Base-by-base conservation (phyloP, 2,329 filamentous ascomycete species). In the Biscogniauxia marginata region DNA sequence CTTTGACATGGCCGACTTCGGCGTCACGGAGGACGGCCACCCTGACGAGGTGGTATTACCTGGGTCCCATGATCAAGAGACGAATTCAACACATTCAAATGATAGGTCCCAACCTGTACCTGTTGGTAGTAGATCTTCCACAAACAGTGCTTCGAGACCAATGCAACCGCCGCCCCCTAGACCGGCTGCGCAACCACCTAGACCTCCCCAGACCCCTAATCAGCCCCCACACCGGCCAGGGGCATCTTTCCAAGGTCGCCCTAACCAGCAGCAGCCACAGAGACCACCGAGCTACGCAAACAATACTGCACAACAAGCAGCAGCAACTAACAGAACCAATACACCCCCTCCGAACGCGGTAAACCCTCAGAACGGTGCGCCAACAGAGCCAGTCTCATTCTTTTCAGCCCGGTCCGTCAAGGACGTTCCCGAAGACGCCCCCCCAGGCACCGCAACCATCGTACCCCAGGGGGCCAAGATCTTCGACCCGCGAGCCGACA, bases 1-100 rank as follows among this genome's bases (percentile, higher is more conserved):
- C 57, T 88, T 92, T 68, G 89, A 91, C 65, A 88, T 91, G 72
- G 87, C 84, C 51, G 89, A 92, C 70, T 91, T 93, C 67, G 85
- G 83, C 49, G 86, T 89, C 7, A 75, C 81, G 8, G 81, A 89
- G 60, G 84, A 88, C 23, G 87, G 82, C 19, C 87, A 92, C 66
- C 89, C 89, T 3, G 90, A 95, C 69, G 90, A 93, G 69, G 80
- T 93, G n/a, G 74, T 82, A 24, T 72, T 93, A 11, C 74, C 80
- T 7, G 70, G 70, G n/a, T 67, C 69, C 43, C 60, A 69, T 53
- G 63, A 63, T 1, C 57, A 61, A 46, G 56, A 39, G 22, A 52
- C 51, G 44, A 63, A 65, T 64, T 59, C 71, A 50, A 69, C 51
- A 34, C 61, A 65, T 64, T 60, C 71, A 50, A 69, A 63, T 55